Percentiles rank a stretch among this genome's conserved stretches.
Evolutionary conservation across 208 protist genomes (phyloP).

Genomic region (Jaenimonas drosophilae): DNA sequence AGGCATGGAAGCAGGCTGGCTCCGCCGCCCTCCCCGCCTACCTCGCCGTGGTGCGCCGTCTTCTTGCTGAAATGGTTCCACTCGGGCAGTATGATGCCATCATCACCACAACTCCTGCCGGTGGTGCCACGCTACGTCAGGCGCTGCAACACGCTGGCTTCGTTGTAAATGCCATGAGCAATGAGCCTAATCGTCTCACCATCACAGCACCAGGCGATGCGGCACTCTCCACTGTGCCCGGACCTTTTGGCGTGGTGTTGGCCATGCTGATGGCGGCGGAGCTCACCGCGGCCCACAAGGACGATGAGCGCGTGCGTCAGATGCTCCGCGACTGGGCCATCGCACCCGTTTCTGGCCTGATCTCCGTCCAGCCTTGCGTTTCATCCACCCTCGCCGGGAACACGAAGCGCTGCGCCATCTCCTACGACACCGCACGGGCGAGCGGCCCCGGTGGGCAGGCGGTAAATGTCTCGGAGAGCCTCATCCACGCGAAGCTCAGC

Average conservation of each 20-base stretch:
- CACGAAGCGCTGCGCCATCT: slow-evolving; percentile 19
- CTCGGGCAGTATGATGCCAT: slow-evolving; percentile 60
- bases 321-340: no score
- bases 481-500: slow-evolving; percentile 67
- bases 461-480: slow-evolving; percentile 80
- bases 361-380: slow-evolving; percentile 30
- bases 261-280: not conserved
- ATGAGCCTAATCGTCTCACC: slow-evolving; percentile 12
- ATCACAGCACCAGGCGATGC: slow-evolving; percentile 14
- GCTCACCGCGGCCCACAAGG: not conserved
- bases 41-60: slow-evolving; percentile 37
- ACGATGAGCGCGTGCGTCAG: no score
- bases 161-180: slow-evolving; percentile 7
- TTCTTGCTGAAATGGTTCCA: slow-evolving; percentile 32
- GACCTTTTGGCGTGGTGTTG: slow-evolving; percentile 1
- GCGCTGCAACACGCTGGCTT: slow-evolving; percentile 24
- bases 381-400: slow-evolving; percentile 49
- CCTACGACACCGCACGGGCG: slow-evolving; percentile 68
- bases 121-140: slow-evolving; percentile 1
- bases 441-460: slow-evolving; percentile 85
- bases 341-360: slow-evolving; percentile 9
- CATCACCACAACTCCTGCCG: slow-evolving; percentile 33
- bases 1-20: slow-evolving; percentile 34
- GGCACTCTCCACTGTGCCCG: not conserved
- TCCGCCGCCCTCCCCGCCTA: slow-evolving; percentile 34